Conservation (phyloP, 202 grass and related monocot species). For the Setaria viridis region DNA sequence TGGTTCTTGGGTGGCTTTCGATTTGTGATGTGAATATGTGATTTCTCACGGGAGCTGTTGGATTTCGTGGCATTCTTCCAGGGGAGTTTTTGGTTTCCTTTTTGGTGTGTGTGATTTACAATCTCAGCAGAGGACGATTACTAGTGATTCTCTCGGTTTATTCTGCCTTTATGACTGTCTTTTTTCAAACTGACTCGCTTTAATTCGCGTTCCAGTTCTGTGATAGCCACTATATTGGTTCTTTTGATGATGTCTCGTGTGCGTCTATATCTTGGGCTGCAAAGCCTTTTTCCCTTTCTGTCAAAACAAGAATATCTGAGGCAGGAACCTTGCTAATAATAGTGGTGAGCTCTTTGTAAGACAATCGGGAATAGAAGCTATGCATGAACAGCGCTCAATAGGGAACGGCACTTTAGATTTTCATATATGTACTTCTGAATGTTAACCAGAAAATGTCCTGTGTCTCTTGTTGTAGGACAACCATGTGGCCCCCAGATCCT, state of each 20-base stretch:
- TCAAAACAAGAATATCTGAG: neutral
- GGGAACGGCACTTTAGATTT: neutral
- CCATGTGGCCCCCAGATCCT: constrained; percentile 33
- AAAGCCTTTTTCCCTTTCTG: neutral
- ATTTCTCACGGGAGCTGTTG: neutral
- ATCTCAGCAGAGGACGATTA: neutral
- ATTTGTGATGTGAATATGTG: neutral
- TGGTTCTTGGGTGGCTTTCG: neutral
- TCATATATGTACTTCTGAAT: neutral
- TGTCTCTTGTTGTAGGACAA: constrained; percentile 32
- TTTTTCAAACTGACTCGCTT: neutral
- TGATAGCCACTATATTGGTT: neutral
- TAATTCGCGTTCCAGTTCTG: neutral
- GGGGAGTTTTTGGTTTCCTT: neutral
- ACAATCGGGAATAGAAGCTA: neutral
- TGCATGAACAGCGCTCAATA: constrained; percentile 1
- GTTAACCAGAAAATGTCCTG: neutral
- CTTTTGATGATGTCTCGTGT: neutral
- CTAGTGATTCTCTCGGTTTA: neutral
- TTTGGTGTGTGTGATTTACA: neutral
- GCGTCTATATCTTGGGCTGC: neutral
- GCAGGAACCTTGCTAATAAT: neutral
- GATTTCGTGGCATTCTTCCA: neutral
- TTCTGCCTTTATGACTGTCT: neutral
- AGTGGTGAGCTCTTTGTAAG: neutral